Evolutionary conservation across 2,329 filamentous ascomycete species (phyloP).

Genomic region (Orbilia javanica): DNA sequence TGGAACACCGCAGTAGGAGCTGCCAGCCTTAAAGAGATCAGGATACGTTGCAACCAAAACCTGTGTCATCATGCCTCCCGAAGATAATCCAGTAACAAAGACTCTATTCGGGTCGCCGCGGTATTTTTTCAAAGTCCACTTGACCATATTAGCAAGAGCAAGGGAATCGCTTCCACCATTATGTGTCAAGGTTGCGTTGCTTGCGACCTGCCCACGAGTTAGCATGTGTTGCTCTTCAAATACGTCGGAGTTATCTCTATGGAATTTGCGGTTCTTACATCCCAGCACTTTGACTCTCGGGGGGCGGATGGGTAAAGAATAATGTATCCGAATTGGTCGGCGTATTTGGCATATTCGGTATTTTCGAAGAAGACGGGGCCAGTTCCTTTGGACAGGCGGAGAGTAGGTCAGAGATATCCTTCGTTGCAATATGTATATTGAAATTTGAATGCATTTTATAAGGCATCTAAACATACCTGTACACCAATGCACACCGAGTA

Average conservation of each 20-base stretch:
- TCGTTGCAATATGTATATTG: not conserved
- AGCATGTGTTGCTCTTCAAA: not conserved
- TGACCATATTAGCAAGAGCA: slow-evolving; percentile 66
- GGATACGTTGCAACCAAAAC: slow-evolving; percentile 69
- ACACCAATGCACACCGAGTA: slow-evolving; percentile 44
- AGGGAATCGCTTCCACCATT: slow-evolving; percentile 66
- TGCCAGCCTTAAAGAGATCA: slow-evolving; percentile 68
- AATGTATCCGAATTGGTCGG: slow-evolving; percentile 51
- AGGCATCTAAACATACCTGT: slow-evolving; percentile 44
- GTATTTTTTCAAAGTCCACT: slow-evolving; percentile 64
- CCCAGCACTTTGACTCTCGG: slow-evolving; percentile 62
- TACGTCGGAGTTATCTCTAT: too few relatives aligned
- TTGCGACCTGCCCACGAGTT: slow-evolving; percentile 22
- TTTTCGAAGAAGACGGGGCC: slow-evolving; percentile 34
- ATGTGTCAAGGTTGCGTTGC: slow-evolving; percentile 62
- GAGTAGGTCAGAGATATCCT: not conserved
- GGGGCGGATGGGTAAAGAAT: slow-evolving; percentile 54
- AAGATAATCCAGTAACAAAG: slow-evolving; percentile 64
- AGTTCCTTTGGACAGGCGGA: slow-evolving; percentile 7
- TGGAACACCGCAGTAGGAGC: slow-evolving; percentile 67
- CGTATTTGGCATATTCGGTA: slow-evolving; percentile 42
- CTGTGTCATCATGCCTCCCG: slow-evolving; percentile 66
- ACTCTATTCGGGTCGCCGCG: slow-evolving; percentile 63
- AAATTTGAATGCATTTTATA: too few relatives aligned
- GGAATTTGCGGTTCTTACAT: slow-evolving; percentile 5